Base-by-base conservation (phyloP, 495 filamentous ascomycete species). In the Penicillium goetzii region DNA sequence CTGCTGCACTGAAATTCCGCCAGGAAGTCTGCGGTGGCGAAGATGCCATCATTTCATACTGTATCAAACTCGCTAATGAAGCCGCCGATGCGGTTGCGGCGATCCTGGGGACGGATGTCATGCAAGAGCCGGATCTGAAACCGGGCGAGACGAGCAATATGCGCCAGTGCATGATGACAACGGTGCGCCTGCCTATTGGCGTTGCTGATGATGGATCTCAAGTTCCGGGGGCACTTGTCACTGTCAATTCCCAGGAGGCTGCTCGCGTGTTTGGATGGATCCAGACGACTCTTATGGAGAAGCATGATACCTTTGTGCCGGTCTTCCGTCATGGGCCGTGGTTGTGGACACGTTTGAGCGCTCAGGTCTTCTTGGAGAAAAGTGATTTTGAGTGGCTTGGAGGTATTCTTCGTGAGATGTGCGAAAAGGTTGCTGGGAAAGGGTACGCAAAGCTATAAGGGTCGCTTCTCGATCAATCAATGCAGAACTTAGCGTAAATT, bases 371-470 rank as follows among this genome's bases (percentile, higher is more conserved):
- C 74, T 71, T 97, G 40, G 91, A 92, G 38, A 69, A 85, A 57
- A 80, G 80, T 1, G 92, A 97, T 78, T 96, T 96, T 68, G 86
- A 89, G 72, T 91, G 87, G 86, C 82, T 82, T 21, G 92, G 78
- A 0, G 63, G 77, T 47, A 73, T 83, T 34, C 68, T 96, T 68
- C 84, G 84, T 70, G 80, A 83, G 40, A 60, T 95, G 32, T 89
- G 86, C 69, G 80, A 79, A 54, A 76, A 86, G 67, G 87, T 88
- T 33, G 77, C 74, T 56, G 79, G 70, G 63, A 85, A 82, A 41
- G 86, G 89, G 68, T 85, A 62, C 52, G 50, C 52, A 43, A 21
- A 26, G 49, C 2, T 40, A 19, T 12, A n/a, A 32, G 25, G 11
- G 23, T 14, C 25, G 34, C 34, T 36, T 34, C 34, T 14, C 3